Base-by-base conservation (phyloP, 83 land plant genomes). In the Isoetes engelmannii region DNA sequence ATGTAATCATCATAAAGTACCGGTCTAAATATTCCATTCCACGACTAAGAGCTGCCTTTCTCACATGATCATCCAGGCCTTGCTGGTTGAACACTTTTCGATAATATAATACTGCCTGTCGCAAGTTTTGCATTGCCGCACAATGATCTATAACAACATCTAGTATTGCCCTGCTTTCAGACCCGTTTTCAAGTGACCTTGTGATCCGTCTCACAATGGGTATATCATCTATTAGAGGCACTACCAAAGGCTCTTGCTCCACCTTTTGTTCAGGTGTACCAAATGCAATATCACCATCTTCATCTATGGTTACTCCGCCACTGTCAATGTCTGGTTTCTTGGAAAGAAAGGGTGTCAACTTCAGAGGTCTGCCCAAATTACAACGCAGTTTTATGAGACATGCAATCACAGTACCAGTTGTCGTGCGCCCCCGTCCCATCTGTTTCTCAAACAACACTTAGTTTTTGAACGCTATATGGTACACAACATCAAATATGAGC, bases 341-440 rank as follows among this genome's bases (percentile, higher is more conserved):
- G 48, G 72, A 37, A 56, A 71, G 73, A 49, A 74, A 79, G 13
- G 57, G 58, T 6, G 68, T 63, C 42, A 88, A 47, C 79, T 65
- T 79, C 58, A 92, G 75, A 3, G 88, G 92, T 68, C 80, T 86
- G 20, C 98, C 98, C 78, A 81, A 59, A 69, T 93, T 88, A 63
- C 90, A 81, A 13, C 97, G 76, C 42, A 94, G 78, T 61, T 86
- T 92, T 45, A 94, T 72, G 61, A 94, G 90, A 79, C 98, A 94
- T 55, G 98, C 98, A 65, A 94, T 94, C 47, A 94, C 97, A 74
- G 96, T 94, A 15, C 98, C 98, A 46, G 98, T 94, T 5, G 98
- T 90, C 47, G 98, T 94, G 59, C 98, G 84, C 9, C 98, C 98
- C 50, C 80, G 86, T 37, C 98, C 98, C 98, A 94, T 94, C 98